Evolutionary conservation across 805 yeast genomes (phyloP).

Genomic region (Hanseniaspora valbyensis): DNA sequence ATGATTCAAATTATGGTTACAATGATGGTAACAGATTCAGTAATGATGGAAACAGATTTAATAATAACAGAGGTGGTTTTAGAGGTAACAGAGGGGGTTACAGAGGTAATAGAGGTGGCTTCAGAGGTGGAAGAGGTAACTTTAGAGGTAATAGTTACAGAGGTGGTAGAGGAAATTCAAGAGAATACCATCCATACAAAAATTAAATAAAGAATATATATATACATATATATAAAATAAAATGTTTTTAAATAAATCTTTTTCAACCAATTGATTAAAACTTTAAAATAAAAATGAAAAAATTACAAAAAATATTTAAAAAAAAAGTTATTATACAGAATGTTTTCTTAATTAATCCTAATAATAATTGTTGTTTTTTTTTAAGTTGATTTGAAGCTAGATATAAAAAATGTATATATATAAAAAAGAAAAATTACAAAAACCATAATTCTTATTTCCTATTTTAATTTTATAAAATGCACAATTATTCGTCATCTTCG

Average conservation of each 20-base stretch:
- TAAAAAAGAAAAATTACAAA: too few species aligned
- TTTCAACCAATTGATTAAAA: too few species aligned
- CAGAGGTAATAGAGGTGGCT: constrained; percentile 14
- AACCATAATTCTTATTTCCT: too few species aligned
- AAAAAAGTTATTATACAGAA: constrained; percentile 23
- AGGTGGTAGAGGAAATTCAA: constrained; percentile 17
- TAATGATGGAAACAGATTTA: background rate
- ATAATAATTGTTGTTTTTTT: constrained; percentile 1
- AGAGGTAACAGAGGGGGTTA: constrained; percentile 8
- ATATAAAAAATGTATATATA: background rate
- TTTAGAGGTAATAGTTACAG: constrained; percentile 4
- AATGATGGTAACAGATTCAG: constrained; percentile 16
- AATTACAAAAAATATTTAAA: constrained; percentile 7
- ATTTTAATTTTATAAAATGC: constrained; percentile 17
- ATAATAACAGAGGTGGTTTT: background rate
- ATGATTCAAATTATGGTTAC: constrained; percentile 20
- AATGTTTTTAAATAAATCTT: background rate
- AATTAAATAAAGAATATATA: constrained; percentile 18
- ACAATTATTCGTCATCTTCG: constrained; percentile 33
- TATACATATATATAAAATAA: background rate
- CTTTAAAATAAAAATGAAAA: too few species aligned
- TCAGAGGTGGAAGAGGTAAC: constrained; percentile 12
- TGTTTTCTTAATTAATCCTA: background rate
- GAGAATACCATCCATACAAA: constrained; percentile 29
- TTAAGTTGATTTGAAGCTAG: background rate